Conservation (phyloP, 306 rosid genomes). For the Erythrophleum fordii region DNA sequence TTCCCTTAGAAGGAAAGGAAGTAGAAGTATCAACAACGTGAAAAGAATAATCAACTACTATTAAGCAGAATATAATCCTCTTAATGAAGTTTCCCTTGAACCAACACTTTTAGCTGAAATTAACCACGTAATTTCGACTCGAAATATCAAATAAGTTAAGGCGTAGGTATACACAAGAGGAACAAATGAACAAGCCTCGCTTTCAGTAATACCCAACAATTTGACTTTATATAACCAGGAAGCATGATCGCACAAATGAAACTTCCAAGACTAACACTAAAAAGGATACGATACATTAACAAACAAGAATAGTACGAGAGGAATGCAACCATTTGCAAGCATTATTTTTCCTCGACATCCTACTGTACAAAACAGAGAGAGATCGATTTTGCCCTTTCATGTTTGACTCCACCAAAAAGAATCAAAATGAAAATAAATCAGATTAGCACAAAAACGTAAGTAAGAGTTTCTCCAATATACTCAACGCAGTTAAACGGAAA, state of each 20-base stretch:
- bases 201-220: conserved; percentile 16
- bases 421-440: not conserved
- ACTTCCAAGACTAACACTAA: not conserved
- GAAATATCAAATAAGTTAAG: conserved; percentile 15
- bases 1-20: conserved; percentile 60
- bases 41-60: conserved; percentile 30
- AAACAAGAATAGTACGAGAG: not conserved
- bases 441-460: not conserved
- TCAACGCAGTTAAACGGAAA: conserved; percentile 27
- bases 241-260: conserved; percentile 15
- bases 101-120: not conserved
- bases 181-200: conserved; percentile 14
- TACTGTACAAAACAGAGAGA: not conserved
- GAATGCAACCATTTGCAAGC: not conserved
- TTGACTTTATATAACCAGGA: not conserved
- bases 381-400: not conserved
- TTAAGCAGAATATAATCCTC: not conserved
- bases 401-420: conserved; percentile 2
- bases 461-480: not conserved
- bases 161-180: conserved; percentile 14
- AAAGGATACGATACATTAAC: not conserved
- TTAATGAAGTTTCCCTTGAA: conserved; percentile 3
- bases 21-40: conserved; percentile 14
- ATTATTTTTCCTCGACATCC: not conserved
- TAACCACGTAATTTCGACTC: not conserved